Evolutionary conservation across 495 filamentous ascomycete species (phyloP).

Genomic region (Talaromyces trachyspermus): DNA sequence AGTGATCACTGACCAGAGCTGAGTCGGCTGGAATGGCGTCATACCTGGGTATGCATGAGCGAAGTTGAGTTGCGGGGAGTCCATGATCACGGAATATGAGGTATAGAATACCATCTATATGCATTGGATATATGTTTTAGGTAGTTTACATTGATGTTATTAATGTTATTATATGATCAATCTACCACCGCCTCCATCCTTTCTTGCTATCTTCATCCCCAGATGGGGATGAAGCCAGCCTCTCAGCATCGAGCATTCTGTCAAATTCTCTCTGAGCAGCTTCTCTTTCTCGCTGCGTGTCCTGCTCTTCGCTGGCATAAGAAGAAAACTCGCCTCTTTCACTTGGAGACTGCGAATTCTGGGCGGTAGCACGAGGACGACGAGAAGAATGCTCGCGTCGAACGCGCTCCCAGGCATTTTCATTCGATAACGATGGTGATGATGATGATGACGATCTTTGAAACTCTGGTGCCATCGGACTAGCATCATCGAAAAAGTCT

Average conservation of each 20-base stretch:
- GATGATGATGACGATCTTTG: conserved; percentile 11
- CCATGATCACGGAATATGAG: no score
- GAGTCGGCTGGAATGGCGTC: no score
- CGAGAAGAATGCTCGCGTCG: conserved; percentile 20
- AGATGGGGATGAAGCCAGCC: conserved; percentile 20
- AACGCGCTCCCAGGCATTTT: conserved; percentile 35
- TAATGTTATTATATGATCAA: neutral
- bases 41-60: no score
- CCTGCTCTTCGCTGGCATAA: conserved; percentile 7
- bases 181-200: conserved; percentile 4
- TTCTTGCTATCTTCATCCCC: conserved; percentile 1
- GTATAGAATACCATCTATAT: no score
- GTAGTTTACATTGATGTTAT: no score
- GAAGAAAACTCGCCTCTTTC: neutral
- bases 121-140: no score
- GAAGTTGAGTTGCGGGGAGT: no score
- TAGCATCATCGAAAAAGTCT: conserved; percentile 31
- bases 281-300: conserved; percentile 21
- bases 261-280: conserved; percentile 35
- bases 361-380: no score
- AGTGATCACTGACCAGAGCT: no score
- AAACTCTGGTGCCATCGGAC: conserved; percentile 33
- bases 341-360: no score
- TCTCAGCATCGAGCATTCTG: conserved; percentile 33
- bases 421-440: conserved; percentile 3